phyloP scores from a whole-genome alignment of 1,139 yeast species.

The Hansenula lynferdii region DNA sequence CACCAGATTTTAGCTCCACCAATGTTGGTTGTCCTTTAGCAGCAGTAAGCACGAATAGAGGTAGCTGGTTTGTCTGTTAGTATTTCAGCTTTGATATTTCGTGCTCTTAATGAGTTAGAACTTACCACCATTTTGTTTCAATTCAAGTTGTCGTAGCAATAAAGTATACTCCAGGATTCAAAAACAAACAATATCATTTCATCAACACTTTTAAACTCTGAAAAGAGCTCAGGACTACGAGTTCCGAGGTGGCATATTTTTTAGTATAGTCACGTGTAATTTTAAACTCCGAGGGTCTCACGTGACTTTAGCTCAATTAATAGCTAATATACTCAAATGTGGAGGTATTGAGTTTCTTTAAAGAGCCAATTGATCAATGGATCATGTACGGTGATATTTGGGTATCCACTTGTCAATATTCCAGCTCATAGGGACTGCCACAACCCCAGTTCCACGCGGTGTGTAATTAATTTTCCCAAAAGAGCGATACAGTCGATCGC shows the following conservation, averaged over 20 bases:
- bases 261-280: no score
- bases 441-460: background rate
- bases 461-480: conserved; percentile 7
- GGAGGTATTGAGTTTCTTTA: no score
- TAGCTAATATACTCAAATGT: background rate
- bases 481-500: conserved; percentile 1
- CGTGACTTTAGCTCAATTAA: background rate
- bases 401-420: no score
- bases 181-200: background rate
- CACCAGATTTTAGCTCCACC: conserved; percentile 92
- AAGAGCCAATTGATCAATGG: no score
- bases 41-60: conserved; percentile 83
- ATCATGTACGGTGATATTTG: no score
- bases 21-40: conserved; percentile 86
- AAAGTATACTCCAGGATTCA: no score
- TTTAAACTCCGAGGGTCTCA: background rate
- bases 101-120: no score
- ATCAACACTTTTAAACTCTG: background rate
- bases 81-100: no score
- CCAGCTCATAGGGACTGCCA: no score
- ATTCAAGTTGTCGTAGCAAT: no score
- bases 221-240: background rate
- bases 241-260: no score
- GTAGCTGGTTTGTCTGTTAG: conserved; percentile 46
- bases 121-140: no score